phyloP scores from a whole-genome alignment of 768 basidiomycete genomes.

The Chalciporus piperatus region DNA sequence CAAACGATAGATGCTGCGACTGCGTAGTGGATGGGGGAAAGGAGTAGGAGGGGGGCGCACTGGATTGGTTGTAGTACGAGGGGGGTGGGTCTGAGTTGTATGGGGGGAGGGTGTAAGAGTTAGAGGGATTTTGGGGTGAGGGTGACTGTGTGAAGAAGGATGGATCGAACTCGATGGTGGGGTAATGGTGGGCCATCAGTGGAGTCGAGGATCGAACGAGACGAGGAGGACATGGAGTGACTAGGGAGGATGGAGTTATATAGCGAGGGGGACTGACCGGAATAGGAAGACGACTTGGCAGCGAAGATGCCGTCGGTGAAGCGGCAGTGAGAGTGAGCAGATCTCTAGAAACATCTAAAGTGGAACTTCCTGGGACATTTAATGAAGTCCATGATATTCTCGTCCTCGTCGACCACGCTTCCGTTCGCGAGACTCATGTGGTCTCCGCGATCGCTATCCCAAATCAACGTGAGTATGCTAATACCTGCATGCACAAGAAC shows the following conservation, averaged over 20 bases:
- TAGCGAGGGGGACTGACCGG: slow-evolving; percentile 7
- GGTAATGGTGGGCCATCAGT: slow-evolving; percentile 21
- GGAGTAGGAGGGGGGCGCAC: slow-evolving; percentile 1
- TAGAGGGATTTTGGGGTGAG: neutral
- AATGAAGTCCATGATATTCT: neutral
- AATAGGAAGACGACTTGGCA: too few species aligned
- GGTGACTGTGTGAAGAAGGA: slow-evolving; percentile 6
- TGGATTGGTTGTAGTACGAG: slow-evolving; percentile 5
- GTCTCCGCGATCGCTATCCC: neutral
- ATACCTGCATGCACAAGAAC: neutral
- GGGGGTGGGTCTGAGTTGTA: slow-evolving; percentile 13
- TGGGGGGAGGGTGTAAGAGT: slow-evolving; percentile 1
- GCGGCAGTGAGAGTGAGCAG: slow-evolving; percentile 13
- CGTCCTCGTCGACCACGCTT: neutral
- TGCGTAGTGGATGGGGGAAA: neutral
- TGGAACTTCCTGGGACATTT: neutral
- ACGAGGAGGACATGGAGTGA: neutral
- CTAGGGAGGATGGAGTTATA: slow-evolving; percentile 12
- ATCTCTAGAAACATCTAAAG: too few species aligned
- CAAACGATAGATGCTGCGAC: neutral
- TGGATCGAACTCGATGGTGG: slow-evolving; percentile 8
- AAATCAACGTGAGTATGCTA: neutral
- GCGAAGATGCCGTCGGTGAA: too few species aligned
- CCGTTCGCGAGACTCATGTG: neutral
- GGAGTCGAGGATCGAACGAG: slow-evolving; percentile 6